Conservation (phyloP, 768 basidiomycete genomes). For the Lentinula boryana region DNA sequence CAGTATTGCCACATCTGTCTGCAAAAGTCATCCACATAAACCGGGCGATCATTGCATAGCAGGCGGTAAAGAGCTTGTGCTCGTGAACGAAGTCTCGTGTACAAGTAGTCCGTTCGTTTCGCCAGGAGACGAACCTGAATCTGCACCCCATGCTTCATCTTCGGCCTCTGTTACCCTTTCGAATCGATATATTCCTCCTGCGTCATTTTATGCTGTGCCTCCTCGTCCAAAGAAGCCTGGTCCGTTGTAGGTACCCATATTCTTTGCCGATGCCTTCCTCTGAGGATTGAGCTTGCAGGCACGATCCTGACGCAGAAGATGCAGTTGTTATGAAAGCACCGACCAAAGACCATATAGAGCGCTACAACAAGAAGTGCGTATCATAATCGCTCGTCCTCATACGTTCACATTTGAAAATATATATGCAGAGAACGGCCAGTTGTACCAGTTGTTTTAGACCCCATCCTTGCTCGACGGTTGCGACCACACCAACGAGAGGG, state of each 20-base stretch:
- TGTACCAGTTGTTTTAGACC: conserved; percentile 86
- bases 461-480: conserved; percentile 68
- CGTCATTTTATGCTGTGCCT: conserved; percentile 57
- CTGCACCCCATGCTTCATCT: conserved; percentile 5
- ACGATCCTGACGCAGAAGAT: conserved; percentile 69
- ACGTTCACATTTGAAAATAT: background rate
- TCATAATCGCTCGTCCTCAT: background rate
- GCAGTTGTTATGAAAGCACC: conserved; percentile 88
- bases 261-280: background rate
- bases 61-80: conserved; percentile 55
- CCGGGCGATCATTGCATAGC: conserved; percentile 40
- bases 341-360: conserved; percentile 55
- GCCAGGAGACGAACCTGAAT: background rate
- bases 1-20: conserved; percentile 58
- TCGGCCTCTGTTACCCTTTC: conserved; percentile 7
- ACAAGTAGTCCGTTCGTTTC: conserved; percentile 42
- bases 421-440: conserved; percentile 50
- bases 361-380: conserved; percentile 65
- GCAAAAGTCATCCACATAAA: conserved; percentile 52
- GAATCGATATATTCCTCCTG: conserved; percentile 41
- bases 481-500: conserved; percentile 91
- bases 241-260: conserved; percentile 39
- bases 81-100: conserved; percentile 44
- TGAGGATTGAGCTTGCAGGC: conserved; percentile 31
- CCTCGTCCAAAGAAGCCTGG: conserved; percentile 29